Conservation (phyloP, 768 basidiomycete genomes). For the Auricularia auricula-judae region DNA sequence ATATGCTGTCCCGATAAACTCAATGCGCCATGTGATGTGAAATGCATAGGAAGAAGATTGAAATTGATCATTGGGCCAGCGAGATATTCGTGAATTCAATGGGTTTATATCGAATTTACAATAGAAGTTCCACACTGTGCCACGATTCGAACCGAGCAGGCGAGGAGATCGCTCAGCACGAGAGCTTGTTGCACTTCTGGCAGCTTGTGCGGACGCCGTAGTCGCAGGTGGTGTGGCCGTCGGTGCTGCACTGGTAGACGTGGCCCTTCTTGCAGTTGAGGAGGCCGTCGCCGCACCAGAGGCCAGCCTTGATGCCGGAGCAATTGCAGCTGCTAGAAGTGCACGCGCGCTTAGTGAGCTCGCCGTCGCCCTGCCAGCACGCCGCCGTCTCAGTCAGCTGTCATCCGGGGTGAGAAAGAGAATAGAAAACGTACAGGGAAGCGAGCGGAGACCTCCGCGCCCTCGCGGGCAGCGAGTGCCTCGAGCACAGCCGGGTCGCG, state of each 20-base stretch:
- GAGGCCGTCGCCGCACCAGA: neutral
- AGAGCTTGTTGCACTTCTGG: neutral
- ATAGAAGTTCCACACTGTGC: too few species aligned
- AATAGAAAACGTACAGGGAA: neutral
- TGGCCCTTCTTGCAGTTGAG: neutral
- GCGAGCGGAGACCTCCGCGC: neutral
- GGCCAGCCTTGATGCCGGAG: neutral
- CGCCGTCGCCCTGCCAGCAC: neutral
- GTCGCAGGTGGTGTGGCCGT: neutral
- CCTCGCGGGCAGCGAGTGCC: neutral
- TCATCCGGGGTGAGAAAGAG: too few species aligned
- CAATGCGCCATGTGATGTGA: too few species aligned
- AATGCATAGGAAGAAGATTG: too few species aligned
- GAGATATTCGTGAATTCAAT: too few species aligned
- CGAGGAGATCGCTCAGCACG: neutral
- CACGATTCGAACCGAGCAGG: too few species aligned
- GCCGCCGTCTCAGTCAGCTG: neutral
- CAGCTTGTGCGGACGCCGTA: neutral
- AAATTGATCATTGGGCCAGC: too few species aligned
- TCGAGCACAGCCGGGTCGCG: neutral
- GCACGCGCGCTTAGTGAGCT: neutral
- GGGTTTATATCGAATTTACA: too few species aligned
- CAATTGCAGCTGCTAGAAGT: neutral
- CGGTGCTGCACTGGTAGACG: neutral
- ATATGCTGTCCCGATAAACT: too few species aligned